Evolutionary conservation across 345 rosid genomes (phyloP), one percentile per base, ranked within the genome.

Genomic region (Xanthoceras sorbifolium): DNA sequence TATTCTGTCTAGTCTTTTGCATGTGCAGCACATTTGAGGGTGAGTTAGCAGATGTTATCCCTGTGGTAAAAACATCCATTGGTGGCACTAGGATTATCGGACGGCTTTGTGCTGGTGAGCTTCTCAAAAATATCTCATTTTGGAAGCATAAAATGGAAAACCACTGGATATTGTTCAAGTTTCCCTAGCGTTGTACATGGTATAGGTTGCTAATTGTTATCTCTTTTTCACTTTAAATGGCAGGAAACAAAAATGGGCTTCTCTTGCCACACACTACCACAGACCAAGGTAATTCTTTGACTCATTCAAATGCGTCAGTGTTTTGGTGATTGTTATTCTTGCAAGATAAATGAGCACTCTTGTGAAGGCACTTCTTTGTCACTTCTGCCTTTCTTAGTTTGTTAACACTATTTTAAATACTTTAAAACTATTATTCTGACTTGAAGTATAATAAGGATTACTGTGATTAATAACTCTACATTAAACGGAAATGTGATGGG

Each of bases 171-270:
- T 31, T 57, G 28, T 57, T 57, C 8, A 3, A 20, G 62, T 50
- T 17, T 11, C 20, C 20, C 23, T 18, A 29, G 9, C 42, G 67
- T 48, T 36, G 3, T 15, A 26, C 1, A 60, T 18, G 17, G 15
- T 20, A 4, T 18, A 26, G 12, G 36, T 75, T 28, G 29, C 34
- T 34, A 66, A 23, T 28, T 75, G 7, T 11, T 18, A 32, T 38
- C 3, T 5, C 10, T 59, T 38, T 36, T 72, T 72, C 10, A 7
- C 26, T 67, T 71, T 72, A 57, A 11, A 62, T 76, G 73, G 73
- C 82, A 92, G 99, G 99, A 67, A 96, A 96, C 84, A 96, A 93
- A 76, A 92, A 93, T 15, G 99, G 97, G 52, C 97, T 93, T 84
- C 97, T 96, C 73, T 85, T 96, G 78, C 99, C 98, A 1, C 99